Base-by-base conservation (phyloP, 2,329 filamentous ascomycete species). In the Sporothrix brasiliensis region DNA sequence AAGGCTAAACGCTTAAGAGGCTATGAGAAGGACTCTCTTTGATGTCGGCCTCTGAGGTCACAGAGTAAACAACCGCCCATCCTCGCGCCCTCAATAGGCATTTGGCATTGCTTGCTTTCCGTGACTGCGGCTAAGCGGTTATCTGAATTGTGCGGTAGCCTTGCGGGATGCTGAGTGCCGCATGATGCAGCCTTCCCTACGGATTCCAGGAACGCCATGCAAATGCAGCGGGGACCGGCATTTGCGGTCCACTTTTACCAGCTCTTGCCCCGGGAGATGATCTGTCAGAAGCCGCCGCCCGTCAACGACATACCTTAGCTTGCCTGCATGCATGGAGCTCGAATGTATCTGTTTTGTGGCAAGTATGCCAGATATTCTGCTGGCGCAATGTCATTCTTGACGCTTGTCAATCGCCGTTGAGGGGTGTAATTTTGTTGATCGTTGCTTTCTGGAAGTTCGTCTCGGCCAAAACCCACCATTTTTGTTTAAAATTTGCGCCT, bases 81-180 rank as follows among this genome's bases (percentile, higher is more conserved):
- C 1, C 34, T 34, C 34, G 34, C 34, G 34, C 7, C 6, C 34
- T 34, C 34, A 34, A 4, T 34, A 7, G 7, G 34, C 53, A 56
- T 56, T 34, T 56, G 53, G 2, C 27, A 16, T 30, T 56, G 13
- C 24, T 6, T 7, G 53, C 53, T 34, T 56, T 27, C 6, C 27
- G 3, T 24, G 56, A n/a, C 9, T 11, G 21, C 41, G 60, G 60
- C 13, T 63, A 39, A n/a, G n/a, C 24, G 69, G 69, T 24, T 61
- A 58, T 39, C 27, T 50, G 66, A 34, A 41, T 24, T 63, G 30
- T 53, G 11, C 19, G 69, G 69, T 34, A 16, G 53, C 56, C 56
- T 41, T n/a, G 34, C 34, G 34, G 6, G 34, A 34, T 34, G 6
- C 4, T 34, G 34, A 34, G 34, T 34, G 34, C 34, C 6, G 34